Evolutionary conservation across 495 filamentous ascomycete species (phyloP).

Genomic region (Cudoniella acicularis): DNA sequence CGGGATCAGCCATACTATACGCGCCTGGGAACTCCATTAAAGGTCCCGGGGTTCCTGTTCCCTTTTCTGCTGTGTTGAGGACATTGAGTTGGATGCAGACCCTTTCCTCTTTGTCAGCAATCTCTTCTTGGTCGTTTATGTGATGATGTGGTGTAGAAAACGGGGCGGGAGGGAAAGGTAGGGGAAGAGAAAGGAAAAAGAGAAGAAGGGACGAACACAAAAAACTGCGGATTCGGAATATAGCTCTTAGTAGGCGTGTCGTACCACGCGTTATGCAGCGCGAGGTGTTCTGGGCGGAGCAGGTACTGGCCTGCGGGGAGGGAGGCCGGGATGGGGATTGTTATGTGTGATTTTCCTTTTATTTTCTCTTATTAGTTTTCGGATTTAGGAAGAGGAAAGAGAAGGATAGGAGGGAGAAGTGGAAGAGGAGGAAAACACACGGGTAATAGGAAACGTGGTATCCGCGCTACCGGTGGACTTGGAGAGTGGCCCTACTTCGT

Average conservation of each 20-base stretch:
- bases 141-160: too few relatives aligned
- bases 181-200: too few relatives aligned
- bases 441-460: not conserved
- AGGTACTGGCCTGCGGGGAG: not conserved
- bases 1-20: not conserved
- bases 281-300: not conserved
- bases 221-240: not conserved
- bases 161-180: too few relatives aligned
- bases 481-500: not conserved
- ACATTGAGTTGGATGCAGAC: not conserved
- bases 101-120: too few relatives aligned
- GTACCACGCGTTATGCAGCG: not conserved
- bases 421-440: not conserved
- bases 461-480: not conserved
- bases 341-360: not conserved
- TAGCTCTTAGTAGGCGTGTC: not conserved
- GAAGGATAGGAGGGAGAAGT: not conserved
- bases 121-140: too few relatives aligned
- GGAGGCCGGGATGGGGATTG: not conserved
- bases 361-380: not conserved
- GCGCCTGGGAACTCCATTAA: not conserved
- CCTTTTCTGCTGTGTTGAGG: not conserved
- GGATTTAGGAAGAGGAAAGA: too few relatives aligned
- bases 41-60: not conserved
- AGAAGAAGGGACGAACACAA: too few relatives aligned